Evolutionary conservation across 805 yeast species (phyloP), one percentile per base, ranked within the genome.

Genomic region (Saturnispora serradocipensis): DNA sequence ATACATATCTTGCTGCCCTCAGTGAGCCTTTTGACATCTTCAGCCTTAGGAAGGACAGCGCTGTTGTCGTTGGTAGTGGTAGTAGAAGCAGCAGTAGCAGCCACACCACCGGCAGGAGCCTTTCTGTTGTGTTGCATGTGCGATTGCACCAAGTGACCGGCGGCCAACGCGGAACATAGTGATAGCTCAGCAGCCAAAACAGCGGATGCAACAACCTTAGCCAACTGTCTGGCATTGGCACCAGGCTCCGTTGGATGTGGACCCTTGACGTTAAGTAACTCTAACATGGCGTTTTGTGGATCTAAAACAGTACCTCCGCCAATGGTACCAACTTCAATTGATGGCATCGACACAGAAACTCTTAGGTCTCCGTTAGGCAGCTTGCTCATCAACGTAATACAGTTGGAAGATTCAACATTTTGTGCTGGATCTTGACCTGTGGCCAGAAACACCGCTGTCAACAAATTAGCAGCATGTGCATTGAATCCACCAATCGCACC

Each of bases 351-450:
- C n/a, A 93, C 99, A 1, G 97, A 87, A 39, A 93, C 85, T 59
- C 81, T 84, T 64, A 93, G 76, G 63, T 88, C 87, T 13, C 97
- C 99, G 40, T 77, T 74, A 43, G 67, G 62, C 47, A 75, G 75
- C 66, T 86, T 88, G 62, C 84, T 82, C 95, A 93, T 90, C 59
- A 93, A 75, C 1, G 99, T 93, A 54, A 93, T 91, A 83, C 99
- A 93, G 71, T 90, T 91, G 32, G 97, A 88, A 54, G 95, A 84
- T 72, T 91, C 99, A 49, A 93, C 97, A 64, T 93, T 93, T 72
- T 93, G 99, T 1, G 99, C 99, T n/a, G 99, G 99, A 70, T 93
- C 99, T 74, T 93, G 99, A 53, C 99, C 99, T 53, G 96, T 80
- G 4, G 99, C 99, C 57, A 93, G 72, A 67, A 72, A 93, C 25